Conservation (phyloP, 768 basidiomycete species). For the Mycena capillaripes region DNA sequence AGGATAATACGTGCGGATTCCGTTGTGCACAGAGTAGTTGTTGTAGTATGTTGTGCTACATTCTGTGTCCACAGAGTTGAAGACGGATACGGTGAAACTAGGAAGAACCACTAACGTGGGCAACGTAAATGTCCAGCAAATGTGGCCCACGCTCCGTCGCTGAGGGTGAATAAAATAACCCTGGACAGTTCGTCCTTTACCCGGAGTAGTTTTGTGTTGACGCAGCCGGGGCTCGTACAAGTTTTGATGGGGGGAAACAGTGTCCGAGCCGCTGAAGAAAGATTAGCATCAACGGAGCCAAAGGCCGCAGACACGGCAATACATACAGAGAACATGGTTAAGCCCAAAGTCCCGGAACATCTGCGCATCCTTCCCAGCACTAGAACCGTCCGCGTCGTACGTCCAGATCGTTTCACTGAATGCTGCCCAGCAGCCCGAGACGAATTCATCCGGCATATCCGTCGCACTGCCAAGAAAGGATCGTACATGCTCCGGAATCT, state of each 20-base stretch:
- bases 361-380: neutral
- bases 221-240: neutral
- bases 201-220: conserved; percentile 1
- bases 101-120: neutral
- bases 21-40: too few relatives aligned
- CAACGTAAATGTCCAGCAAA: neutral
- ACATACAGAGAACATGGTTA: neutral
- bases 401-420: conserved; percentile 6
- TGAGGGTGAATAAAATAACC: conserved; percentile 4
- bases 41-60: too few relatives aligned
- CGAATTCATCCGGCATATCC: conserved; percentile 6
- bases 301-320: too few relatives aligned
- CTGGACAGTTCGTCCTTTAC: neutral
- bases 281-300: neutral
- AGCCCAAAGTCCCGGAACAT: conserved; percentile 7
- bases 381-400: conserved; percentile 3
- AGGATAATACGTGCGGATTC: too few relatives aligned
- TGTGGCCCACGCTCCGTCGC: conserved; percentile 6
- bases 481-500: neutral
- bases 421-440: conserved; percentile 1
- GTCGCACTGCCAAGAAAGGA: conserved; percentile 1
- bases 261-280: neutral
- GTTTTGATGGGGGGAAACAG: neutral
- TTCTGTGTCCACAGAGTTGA: too few relatives aligned
- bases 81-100: too few relatives aligned